A percentile compares a stretch with the other conserved stretches of the same genome.
These are phyloP conservation scores for Calendula officinalis DNA, from an alignment of 129 eudicot species.

Conservation along the genomic window DNA sequence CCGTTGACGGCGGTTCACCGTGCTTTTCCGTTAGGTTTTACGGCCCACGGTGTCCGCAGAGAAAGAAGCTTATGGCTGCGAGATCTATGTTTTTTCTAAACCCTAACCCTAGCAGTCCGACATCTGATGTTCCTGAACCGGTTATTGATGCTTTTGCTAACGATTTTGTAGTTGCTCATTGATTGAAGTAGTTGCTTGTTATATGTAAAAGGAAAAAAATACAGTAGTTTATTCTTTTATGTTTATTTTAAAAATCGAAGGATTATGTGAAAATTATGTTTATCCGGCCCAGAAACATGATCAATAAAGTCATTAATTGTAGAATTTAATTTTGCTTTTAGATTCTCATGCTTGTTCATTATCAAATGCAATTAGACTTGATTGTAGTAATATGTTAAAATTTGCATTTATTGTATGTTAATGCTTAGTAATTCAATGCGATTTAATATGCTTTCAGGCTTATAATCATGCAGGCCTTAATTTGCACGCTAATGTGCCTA, in stretches of 20 bases:
- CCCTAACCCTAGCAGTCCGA: slow-evolving; percentile 25
- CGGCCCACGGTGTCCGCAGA: slow-evolving; percentile 48
- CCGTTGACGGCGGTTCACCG: slow-evolving; percentile 32
- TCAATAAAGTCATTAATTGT: slow-evolving; percentile 30
- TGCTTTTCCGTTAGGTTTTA: slow-evolving; percentile 34
- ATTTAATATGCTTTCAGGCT: too few species aligned
- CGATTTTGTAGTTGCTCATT: slow-evolving; percentile 53
- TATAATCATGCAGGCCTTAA: too few species aligned
- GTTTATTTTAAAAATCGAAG: background rate
- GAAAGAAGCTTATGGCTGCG: slow-evolving; percentile 54
- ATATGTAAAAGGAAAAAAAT: slow-evolving; percentile 13
- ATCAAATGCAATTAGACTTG: too few species aligned
- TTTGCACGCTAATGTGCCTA: too few species aligned
- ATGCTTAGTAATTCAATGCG: too few species aligned
- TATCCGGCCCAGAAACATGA: slow-evolving; percentile 10
- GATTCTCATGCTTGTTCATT: background rate
- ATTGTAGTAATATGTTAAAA: too few species aligned
- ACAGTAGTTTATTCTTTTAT: background rate
- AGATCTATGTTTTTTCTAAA: slow-evolving; percentile 33
- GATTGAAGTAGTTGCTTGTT: slow-evolving; percentile 5
- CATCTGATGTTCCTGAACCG: slow-evolving; percentile 37
- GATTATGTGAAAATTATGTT: slow-evolving; percentile 27
- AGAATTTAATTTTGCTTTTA: background rate
- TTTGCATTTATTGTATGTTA: too few species aligned
- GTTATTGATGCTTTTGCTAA: slow-evolving; percentile 40